phyloP scores from a whole-genome alignment of 805 yeast species.

The Saccharomyces jurei region DNA sequence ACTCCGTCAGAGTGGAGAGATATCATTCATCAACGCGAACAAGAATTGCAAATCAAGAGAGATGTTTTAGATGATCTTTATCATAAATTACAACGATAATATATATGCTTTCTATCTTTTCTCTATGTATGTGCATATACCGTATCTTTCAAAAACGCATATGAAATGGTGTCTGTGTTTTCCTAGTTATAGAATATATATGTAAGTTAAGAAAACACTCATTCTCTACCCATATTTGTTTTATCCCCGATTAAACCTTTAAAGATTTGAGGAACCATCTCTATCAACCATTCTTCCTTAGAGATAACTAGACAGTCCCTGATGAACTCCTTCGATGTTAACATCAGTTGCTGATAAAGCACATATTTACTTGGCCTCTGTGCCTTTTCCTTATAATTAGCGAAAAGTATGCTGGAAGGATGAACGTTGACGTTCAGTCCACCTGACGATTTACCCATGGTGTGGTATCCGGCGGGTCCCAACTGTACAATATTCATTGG shows the following conservation, averaged over 20 bases:
- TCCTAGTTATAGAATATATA: neutral
- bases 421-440: constrained; percentile 73
- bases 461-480: constrained; percentile 24
- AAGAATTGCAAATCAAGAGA: constrained; percentile 22
- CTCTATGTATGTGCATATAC: neutral
- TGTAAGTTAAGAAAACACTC: neutral
- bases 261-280: constrained; percentile 61
- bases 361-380: constrained; percentile 70
- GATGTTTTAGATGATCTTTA: constrained; percentile 11
- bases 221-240: neutral
- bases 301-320: constrained; percentile 62
- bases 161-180: neutral
- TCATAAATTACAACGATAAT: constrained; percentile 3
- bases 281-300: constrained; percentile 66
- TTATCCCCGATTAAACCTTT: neutral
- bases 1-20: constrained; percentile 26
- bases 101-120: neutral
- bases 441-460: constrained; percentile 31
- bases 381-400: constrained; percentile 26
- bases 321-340: constrained; percentile 86
- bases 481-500: constrained; percentile 28
- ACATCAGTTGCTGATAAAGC: constrained; percentile 73
- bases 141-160: neutral
- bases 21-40: constrained; percentile 15
- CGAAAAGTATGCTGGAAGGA: constrained; percentile 70